These are phyloP conservation scores for Tinospora cordifolia DNA, from an alignment of 164 flowering plant species.

Conservation along the genomic window DNA sequence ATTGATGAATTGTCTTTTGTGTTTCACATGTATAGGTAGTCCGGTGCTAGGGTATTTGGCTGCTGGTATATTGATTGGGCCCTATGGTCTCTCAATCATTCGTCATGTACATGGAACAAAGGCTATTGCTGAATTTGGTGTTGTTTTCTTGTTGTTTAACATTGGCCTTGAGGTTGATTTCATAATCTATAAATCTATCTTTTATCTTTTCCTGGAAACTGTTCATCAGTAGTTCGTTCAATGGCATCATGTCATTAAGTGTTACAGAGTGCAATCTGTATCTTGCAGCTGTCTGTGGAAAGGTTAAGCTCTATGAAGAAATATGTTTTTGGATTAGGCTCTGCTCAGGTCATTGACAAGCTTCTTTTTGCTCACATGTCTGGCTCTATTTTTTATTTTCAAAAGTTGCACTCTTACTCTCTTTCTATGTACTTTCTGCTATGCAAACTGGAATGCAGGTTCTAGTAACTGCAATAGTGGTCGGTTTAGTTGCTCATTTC, in stretches of 20 bases:
- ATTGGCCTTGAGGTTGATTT: constrained; percentile 95
- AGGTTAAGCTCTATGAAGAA: constrained; percentile 99
- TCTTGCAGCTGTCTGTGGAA: constrained; percentile 96
- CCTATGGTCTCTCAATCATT: constrained; percentile 95
- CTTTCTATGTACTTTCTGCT: neutral
- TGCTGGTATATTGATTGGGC: constrained; percentile 99
- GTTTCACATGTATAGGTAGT: constrained; percentile 60
- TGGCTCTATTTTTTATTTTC: neutral
- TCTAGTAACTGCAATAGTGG: constrained; percentile 69
- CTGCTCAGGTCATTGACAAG: constrained; percentile 76
- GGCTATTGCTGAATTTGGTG: constrained; percentile 99
- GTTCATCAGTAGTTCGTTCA: no score
- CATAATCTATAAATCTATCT: neutral
- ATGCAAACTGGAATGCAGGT: constrained; percentile 43
- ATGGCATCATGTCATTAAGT: neutral
- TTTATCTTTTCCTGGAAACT: neutral
- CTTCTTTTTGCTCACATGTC: neutral
- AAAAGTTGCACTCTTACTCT: neutral
- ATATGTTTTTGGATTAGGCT: constrained; percentile 97
- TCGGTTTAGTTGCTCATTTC: constrained; percentile 77
- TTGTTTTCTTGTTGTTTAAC: constrained; percentile 92
- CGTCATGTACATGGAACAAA: constrained; percentile 97
- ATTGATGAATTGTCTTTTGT: constrained; percentile 10
- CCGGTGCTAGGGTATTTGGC: constrained; percentile 98
- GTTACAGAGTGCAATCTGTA: constrained; percentile 1